Base-by-base conservation (phyloP, 805 yeast species). In the Tanozyma kutaoensis region DNA sequence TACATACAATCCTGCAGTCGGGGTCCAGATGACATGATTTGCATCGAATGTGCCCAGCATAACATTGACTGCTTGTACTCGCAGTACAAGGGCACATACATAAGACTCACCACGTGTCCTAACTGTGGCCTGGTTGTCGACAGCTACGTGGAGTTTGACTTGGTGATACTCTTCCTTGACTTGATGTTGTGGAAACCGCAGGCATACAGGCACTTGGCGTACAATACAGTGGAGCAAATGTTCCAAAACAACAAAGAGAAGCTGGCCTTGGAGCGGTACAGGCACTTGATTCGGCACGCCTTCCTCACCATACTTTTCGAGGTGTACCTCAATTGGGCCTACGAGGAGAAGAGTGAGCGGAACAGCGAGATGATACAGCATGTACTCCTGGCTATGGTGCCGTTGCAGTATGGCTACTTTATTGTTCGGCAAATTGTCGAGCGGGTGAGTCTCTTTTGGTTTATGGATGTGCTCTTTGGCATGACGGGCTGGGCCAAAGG, bases 301-400 rank as follows among this genome's bases (percentile, higher is more conserved):
- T 37, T 79, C 3, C 57, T 88, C 21, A 60, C 78, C 28, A 55
- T 80, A 0, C 61, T 91, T 11, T 84, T 88, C 41, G 96, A 91
- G 40, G 88, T 88, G 4, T 91, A 91, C 46, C 50, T 91, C 28
- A 74, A 72, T 1, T 91, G 98, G 97, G 94, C 94, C 0, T 71
- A 76, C 30, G 86, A 79, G 34, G 98, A 88, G 48, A 72, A 69
- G 38, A 66, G 62, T 29, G 42, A 43, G 22, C 35, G 43, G 7
- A 59, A 54, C 26, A 39, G 52, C 6, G 15, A 36, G 21, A 28
- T 45, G 15, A 43, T 49, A 35, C 26, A 30, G 5, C 37, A 23
- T 12, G 40, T 60, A 2, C 36, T 60, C 14, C 27, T 20, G 14
- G 59, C 61, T 19, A 46, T 49, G 5, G 57, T 68, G 3, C 37